phyloP scores from a whole-genome alignment of 2,329 filamentous ascomycete genomes.

The Dryadomyces quercus-mongolicae region DNA sequence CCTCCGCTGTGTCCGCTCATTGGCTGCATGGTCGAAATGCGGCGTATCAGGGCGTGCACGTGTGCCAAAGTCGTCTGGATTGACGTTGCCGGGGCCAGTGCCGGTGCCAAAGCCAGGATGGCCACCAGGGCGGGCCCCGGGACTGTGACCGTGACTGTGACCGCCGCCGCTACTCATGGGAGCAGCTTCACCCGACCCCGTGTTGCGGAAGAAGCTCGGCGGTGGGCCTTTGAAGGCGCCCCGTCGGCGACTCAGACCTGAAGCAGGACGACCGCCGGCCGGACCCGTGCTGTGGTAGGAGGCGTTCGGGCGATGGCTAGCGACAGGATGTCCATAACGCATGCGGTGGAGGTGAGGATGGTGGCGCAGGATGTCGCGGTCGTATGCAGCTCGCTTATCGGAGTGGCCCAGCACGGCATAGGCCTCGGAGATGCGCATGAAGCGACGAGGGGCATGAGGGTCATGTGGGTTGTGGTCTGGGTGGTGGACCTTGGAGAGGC shows the following conservation, averaged over 20 bases:
- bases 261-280: conserved; percentile 65
- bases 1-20: conserved; percentile 60
- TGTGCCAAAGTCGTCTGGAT: conserved; percentile 14
- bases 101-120: conserved; percentile 12
- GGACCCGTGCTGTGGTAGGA: conserved; percentile 48
- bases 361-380: conserved; percentile 49
- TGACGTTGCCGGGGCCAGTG: conserved; percentile 6
- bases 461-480: conserved; percentile 80
- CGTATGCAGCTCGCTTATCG: conserved; percentile 67
- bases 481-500: conserved; percentile 82
- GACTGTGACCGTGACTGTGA: conserved; percentile 41
- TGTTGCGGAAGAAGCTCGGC: conserved; percentile 69
- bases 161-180: conserved; percentile 9
- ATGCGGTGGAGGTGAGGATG: conserved; percentile 17
- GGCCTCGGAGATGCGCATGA: conserved; percentile 73
- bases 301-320: conserved; percentile 20
- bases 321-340: conserved; percentile 18
- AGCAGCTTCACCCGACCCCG: conserved; percentile 16
- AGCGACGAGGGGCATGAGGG: conserved; percentile 59
- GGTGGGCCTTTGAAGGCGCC: conserved; percentile 74
- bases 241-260: conserved; percentile 65
- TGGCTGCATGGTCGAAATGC: conserved; percentile 67
- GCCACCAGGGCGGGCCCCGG: conserved; percentile 33
- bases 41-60: conserved; percentile 39
- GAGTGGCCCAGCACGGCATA: conserved; percentile 65